phyloP scores from a whole-genome alignment of 1,284 basidiomycete genomes.

The Cystobasidium pallidum region DNA sequence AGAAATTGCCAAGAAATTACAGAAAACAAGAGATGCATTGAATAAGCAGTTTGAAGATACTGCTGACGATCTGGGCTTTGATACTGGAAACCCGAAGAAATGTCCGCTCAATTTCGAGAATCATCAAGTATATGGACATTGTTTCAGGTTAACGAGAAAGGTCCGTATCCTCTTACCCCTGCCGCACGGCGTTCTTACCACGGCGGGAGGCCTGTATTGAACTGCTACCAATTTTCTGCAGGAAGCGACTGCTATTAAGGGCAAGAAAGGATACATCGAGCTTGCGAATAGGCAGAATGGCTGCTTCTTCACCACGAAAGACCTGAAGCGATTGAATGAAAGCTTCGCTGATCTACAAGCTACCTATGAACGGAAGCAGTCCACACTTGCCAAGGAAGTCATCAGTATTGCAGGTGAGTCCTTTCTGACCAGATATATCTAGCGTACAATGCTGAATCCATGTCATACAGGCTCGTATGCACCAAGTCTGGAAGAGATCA shows the following conservation, averaged over 20 bases:
- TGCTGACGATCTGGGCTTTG: conserved; percentile 76
- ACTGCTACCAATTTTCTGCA: conserved; percentile 54
- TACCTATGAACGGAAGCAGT: conserved; percentile 75
- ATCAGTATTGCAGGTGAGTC: conserved; percentile 82
- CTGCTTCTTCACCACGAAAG: conserved; percentile 85
- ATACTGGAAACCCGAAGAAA: conserved; percentile 80
- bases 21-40: conserved; percentile 73
- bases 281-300: conserved; percentile 85
- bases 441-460: background rate
- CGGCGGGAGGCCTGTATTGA: background rate
- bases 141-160: conserved; percentile 84
- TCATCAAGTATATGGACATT: conserved; percentile 86
- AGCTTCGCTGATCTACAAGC: conserved; percentile 73
- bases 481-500: conserved; percentile 85
- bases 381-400: conserved; percentile 86
- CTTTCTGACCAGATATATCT: background rate
- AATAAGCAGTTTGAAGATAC: conserved; percentile 79
- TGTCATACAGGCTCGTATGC: conserved; percentile 69
- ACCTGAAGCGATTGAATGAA: conserved; percentile 70
- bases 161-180: conserved; percentile 58
- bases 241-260: conserved; percentile 78
- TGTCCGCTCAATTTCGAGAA: conserved; percentile 82
- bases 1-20: conserved; percentile 70
- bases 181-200: background rate
- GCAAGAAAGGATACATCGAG: conserved; percentile 77